Percentiles rank a stretch among this genome's conserved stretches.
phyloP scores from a whole-genome alignment of 2,329 filamentous ascomycete genomes.

The Neurospora crassa region DNA sequence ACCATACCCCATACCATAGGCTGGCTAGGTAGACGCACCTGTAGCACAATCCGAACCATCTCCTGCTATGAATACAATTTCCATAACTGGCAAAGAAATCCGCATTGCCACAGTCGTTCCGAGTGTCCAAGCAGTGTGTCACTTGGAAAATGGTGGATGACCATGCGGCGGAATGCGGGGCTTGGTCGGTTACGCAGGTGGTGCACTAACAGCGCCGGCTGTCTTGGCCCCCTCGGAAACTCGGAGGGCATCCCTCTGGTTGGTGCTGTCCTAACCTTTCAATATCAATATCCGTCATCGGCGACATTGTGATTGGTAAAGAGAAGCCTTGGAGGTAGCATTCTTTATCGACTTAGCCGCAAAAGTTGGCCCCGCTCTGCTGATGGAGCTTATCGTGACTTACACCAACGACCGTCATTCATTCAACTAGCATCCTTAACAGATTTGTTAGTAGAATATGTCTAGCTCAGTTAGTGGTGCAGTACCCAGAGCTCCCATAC shows the following conservation, averaged over 20 bases:
- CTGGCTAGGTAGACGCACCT: neutral
- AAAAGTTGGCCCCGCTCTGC: neutral
- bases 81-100: neutral
- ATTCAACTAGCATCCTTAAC: neutral
- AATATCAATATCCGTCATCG: neutral
- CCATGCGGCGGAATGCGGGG: neutral
- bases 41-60: neutral
- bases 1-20: too few relatives aligned
- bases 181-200: neutral
- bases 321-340: neutral
- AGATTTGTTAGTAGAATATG: accelerated
- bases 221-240: neutral
- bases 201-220: neutral
- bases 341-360: neutral
- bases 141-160: neutral
- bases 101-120: neutral
- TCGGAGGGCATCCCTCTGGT: neutral
- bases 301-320: neutral
- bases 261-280: neutral
- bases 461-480: neutral
- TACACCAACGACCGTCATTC: neutral
- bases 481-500: neutral
- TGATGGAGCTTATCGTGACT: neutral
- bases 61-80: neutral
- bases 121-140: neutral